Evolutionary conservation across 345 rosid species (phyloP), one percentile per base, ranked within the genome.

Genomic region (Laguncularia racemosa): DNA sequence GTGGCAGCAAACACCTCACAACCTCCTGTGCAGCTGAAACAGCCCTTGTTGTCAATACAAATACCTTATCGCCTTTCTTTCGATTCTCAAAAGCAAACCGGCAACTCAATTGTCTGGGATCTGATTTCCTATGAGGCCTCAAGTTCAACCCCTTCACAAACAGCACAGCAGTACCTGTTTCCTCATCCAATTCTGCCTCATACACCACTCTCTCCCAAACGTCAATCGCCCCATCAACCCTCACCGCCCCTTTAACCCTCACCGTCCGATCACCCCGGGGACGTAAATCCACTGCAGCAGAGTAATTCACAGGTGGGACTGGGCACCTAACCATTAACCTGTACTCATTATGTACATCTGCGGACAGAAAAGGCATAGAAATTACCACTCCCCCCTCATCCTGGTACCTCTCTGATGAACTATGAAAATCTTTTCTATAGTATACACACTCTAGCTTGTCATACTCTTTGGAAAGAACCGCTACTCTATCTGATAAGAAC

Each of bases 101-200:
- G 48, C 99, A 89, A 55, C 83, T 78, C 76, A 83, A 84, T 28
- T 67, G 64, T 12, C 77, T 61, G 20, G 92, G 81, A 75, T 82
- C 81, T 3, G 91, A 79, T 65, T 67, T 89, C 63, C 63, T 79
- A 64, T 82, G 95, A 0, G 97, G 92, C 43, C 95, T 73, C 20
- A 91, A 88, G 81, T 85, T 93, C 77, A 89, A 77, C 17, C 99
- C 99, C 47, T 93, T 93, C 12, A 63, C 96, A 53, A 93, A 89
- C 58, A 93, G 80, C 56, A 85, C 88, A 20, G 76, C 91, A 13
- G 80, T 79, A 18, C 40, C 40, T 6, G 10, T 33, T 33, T 82
- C 73, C 17, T 78, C 78, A 53, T 93, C 97, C 52, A 93, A 52
- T 13, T 68, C 75, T 0, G 97, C 95, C 52, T 74, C 99, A 64